Percentiles rank a stretch among this genome's conserved stretches.
phyloP scores from a whole-genome alignment of 345 rosid species.

The Eucalyptus sp. region DNA sequence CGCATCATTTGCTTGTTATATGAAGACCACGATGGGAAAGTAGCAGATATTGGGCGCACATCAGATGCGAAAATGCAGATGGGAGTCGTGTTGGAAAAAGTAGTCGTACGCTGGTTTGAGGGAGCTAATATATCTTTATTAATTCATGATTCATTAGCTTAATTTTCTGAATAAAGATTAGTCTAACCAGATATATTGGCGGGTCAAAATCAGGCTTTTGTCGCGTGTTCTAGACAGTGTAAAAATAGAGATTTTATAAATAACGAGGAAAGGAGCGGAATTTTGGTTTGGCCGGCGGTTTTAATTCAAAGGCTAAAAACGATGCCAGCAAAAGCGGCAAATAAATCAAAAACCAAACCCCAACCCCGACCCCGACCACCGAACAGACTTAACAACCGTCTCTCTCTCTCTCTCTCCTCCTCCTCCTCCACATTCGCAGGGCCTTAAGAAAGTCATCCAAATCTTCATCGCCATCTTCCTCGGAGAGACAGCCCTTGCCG shows the following conservation, averaged over 20 bases:
- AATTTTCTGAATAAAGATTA: too few relatives aligned
- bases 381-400: neutral
- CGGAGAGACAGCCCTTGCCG: neutral
- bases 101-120: too few relatives aligned
- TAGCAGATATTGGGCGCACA: rapidly evolving
- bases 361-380: neutral
- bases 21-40: neutral
- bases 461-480: too few relatives aligned
- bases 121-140: too few relatives aligned
- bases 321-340: neutral
- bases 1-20: neutral
- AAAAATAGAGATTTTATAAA: too few relatives aligned
- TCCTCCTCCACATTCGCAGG: neutral
- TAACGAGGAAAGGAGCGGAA: neutral
- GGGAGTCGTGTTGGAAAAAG: neutral
- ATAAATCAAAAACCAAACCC: neutral
- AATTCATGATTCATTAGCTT: too few relatives aligned
- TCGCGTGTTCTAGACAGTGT: too few relatives aligned
- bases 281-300: neutral
- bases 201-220: too few relatives aligned
- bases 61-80: rapidly evolving
- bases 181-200: neutral
- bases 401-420: neutral
- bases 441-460: too few relatives aligned
- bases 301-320: neutral